A percentile compares a stretch with the other conserved stretches of the same genome.
Evolutionary conservation across 768 basidiomycete genomes (phyloP).

Genomic region (Cubamyces sp.): DNA sequence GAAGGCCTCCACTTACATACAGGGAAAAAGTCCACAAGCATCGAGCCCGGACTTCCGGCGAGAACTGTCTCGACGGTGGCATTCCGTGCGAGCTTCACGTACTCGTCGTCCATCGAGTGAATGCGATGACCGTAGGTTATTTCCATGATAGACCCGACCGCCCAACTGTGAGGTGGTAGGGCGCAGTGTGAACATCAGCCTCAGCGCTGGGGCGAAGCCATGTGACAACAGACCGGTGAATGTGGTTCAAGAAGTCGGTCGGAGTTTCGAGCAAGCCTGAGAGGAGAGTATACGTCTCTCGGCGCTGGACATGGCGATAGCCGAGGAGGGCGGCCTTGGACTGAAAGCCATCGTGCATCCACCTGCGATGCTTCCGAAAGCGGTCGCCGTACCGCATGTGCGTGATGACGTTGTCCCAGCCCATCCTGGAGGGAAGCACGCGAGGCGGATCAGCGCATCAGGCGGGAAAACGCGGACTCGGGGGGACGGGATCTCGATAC

Average conservation of each 20-base stretch:
- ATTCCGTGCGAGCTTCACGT: slow-evolving; percentile 34
- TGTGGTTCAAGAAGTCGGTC: slow-evolving; percentile 31
- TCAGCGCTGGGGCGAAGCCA: background rate
- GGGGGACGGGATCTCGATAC: slow-evolving; percentile 1
- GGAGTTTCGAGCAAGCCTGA: slow-evolving; percentile 33
- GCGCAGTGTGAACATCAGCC: background rate
- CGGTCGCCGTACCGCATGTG: slow-evolving; percentile 32
- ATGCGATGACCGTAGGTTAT: slow-evolving; percentile 39
- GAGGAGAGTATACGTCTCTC: slow-evolving; percentile 35
- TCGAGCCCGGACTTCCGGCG: slow-evolving; percentile 33
- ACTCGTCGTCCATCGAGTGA: slow-evolving; percentile 35
- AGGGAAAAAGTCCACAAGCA: slow-evolving; percentile 42
- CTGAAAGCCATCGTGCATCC: slow-evolving; percentile 34
- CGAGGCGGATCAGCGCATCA: slow-evolving; percentile 9
- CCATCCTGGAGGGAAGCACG: slow-evolving; percentile 26
- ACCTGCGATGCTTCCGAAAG: slow-evolving; percentile 35
- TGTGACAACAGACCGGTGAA: slow-evolving; percentile 29
- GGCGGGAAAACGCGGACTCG: background rate
- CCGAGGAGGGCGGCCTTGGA: slow-evolving; percentile 18
- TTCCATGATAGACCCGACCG: slow-evolving; percentile 36
- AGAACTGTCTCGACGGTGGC: slow-evolving; percentile 29
- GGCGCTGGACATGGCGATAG: slow-evolving; percentile 31
- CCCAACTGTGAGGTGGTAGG: slow-evolving; percentile 30
- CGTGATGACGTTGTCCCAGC: slow-evolving; percentile 23
- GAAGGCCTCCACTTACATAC: slow-evolving; percentile 29